These are phyloP conservation scores for Dalechampia spathulata DNA, from an alignment of 441 rosid species.

Conservation along the genomic window DNA sequence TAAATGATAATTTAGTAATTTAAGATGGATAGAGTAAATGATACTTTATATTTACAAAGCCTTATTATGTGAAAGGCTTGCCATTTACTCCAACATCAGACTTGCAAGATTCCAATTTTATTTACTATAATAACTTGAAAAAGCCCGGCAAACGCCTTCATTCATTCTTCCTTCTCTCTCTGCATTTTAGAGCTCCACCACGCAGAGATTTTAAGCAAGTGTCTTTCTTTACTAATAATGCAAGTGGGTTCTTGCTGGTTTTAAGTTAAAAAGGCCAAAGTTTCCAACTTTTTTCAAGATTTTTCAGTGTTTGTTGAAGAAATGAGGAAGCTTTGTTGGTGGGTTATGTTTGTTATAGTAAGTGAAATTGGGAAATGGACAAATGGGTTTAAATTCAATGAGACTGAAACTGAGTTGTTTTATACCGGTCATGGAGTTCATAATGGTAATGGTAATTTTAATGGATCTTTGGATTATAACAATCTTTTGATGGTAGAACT, in stretches of 20 bases:
- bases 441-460: constrained; percentile 16
- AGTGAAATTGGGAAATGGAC: constrained; percentile 21
- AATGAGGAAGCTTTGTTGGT: constrained; percentile 29
- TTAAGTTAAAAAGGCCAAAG: neutral
- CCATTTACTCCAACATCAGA: too few relatives aligned
- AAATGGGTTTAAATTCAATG: constrained; percentile 46
- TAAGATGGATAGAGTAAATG: too few relatives aligned
- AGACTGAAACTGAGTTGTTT: constrained; percentile 50
- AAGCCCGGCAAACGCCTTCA: constrained; percentile 36
- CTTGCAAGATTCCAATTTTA: constrained; percentile 21
- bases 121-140: constrained; percentile 17
- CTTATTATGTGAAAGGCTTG: too few relatives aligned
- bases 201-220: too few relatives aligned
- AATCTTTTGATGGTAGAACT: constrained; percentile 74
- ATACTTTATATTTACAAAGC: too few relatives aligned
- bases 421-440: constrained; percentile 32
- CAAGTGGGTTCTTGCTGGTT: neutral
- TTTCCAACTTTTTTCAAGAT: neutral
- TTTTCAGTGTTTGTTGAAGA: neutral
- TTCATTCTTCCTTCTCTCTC: neutral
- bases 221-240: too few relatives aligned
- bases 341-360: constrained; percentile 28
- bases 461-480: constrained; percentile 37
- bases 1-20: too few relatives aligned
- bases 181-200: too few relatives aligned